Conservation (phyloP, 2,329 filamentous ascomycete genomes). For the Colletotrichum magnum region DNA sequence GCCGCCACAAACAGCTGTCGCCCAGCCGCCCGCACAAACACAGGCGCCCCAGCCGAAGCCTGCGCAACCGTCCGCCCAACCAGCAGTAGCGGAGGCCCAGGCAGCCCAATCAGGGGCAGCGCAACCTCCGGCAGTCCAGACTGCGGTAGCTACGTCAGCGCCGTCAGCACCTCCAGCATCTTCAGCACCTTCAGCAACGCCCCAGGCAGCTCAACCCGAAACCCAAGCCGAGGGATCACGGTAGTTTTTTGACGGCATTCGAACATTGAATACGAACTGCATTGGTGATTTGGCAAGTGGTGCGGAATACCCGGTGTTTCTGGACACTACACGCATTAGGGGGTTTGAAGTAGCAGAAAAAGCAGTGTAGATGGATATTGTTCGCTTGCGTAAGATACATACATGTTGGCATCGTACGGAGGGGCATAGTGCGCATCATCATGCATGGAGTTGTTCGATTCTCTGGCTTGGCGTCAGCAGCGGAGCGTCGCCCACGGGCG, state of each 20-base stretch:
- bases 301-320: constrained; percentile 1
- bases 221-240: constrained; percentile 19
- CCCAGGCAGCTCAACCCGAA: constrained; percentile 16
- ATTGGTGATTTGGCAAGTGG: constrained; percentile 6
- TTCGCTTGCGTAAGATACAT: constrained; percentile 20
- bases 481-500: constrained; percentile 39
- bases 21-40: not conserved
- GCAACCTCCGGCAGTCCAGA: not conserved
- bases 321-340: constrained; percentile 18
- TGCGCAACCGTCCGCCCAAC: not conserved
- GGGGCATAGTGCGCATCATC: constrained; percentile 37
- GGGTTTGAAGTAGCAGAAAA: not conserved
- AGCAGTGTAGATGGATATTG: constrained; percentile 9
- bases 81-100: not conserved
- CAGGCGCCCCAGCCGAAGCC: not conserved
- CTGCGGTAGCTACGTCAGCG: not conserved
- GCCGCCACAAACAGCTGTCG: not conserved
- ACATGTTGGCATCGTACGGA: constrained; percentile 25
- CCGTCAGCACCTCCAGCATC: not conserved
- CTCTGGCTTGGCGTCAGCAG: constrained; percentile 37
- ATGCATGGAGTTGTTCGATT: constrained; percentile 42
- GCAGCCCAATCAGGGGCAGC: not conserved
- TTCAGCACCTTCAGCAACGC: constrained; percentile 3
- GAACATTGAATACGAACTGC: constrained; percentile 13
- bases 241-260: constrained; percentile 12